Conservation (phyloP, 176 grass and related monocot species). For the Zea luxurians region DNA sequence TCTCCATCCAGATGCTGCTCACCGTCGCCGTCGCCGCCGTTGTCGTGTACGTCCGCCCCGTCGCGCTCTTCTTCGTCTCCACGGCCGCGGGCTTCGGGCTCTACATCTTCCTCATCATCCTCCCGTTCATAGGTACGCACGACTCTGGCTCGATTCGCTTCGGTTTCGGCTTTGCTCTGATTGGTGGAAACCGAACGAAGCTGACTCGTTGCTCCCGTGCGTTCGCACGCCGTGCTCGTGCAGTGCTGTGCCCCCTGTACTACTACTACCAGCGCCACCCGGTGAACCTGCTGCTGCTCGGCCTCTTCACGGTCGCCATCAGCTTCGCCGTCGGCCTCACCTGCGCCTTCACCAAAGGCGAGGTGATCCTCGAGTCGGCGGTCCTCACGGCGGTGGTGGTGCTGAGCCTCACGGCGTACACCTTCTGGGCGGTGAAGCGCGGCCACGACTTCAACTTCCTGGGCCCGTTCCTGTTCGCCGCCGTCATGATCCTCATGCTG, state of each 20-base stretch:
- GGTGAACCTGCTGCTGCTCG: constrained; percentile 77
- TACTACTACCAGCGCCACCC: constrained; percentile 85
- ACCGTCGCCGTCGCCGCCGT: constrained; percentile 69
- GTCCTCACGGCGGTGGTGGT: constrained; percentile 82
- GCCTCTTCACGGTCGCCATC: constrained; percentile 74
- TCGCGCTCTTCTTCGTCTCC: constrained; percentile 82
- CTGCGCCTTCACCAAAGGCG: constrained; percentile 80
- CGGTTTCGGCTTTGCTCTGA: no score
- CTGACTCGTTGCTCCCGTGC: not conserved
- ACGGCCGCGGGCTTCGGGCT: constrained; percentile 59
- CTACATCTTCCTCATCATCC: constrained; percentile 90
- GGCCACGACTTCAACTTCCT: constrained; percentile 93
- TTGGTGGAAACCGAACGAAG: not conserved
- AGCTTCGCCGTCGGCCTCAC: constrained; percentile 85
- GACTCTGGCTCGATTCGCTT: no score
- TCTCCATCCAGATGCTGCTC: constrained; percentile 88
- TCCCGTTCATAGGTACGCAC: constrained; percentile 73
- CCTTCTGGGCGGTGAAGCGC: constrained; percentile 79
- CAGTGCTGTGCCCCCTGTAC: constrained; percentile 87
- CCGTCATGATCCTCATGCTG: constrained; percentile 72
- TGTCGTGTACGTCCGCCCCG: constrained; percentile 66
- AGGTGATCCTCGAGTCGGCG: constrained; percentile 78
- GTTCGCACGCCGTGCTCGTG: not conserved
- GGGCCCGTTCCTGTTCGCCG: constrained; percentile 78
- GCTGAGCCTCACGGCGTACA: constrained; percentile 87